These are phyloP conservation scores for Eimeria tenella DNA, from an alignment of 169 alveolate species.

Conservation along the genomic window DNA sequence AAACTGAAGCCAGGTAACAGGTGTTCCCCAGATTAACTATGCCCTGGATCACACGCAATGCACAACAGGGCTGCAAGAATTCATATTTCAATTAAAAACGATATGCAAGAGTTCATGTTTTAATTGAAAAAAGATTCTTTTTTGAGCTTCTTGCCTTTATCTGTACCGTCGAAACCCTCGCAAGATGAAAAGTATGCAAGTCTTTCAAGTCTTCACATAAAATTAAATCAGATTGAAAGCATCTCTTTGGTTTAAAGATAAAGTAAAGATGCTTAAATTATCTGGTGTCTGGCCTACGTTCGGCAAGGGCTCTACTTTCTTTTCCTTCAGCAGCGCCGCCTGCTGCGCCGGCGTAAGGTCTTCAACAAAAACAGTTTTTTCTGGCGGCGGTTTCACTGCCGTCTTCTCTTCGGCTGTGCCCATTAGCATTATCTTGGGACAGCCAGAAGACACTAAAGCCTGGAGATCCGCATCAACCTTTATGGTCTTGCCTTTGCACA, in stretches of 20 bases:
- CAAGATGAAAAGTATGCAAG: no score
- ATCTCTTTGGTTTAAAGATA: background rate
- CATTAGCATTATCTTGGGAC: conserved; percentile 89
- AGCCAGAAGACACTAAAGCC: conserved; percentile 82
- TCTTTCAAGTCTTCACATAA: background rate
- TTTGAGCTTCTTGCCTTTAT: no score
- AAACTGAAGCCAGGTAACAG: conserved; percentile 95
- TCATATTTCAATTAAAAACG: background rate
- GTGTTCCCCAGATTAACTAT: conserved; percentile 96
- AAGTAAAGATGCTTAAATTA: background rate
- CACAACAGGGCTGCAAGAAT: background rate
- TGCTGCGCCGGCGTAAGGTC: conserved; percentile 95
- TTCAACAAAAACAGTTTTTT: conserved; percentile 92
- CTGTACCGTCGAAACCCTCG: no score
- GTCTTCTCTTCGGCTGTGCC: conserved; percentile 93
- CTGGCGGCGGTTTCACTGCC: conserved; percentile 86
- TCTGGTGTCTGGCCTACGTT: conserved; percentile 77
- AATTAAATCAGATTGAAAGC: background rate
- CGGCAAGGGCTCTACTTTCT: conserved; percentile 90
- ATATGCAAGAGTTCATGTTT: background rate
- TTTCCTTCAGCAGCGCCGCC: conserved; percentile 90
- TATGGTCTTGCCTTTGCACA: conserved; percentile 90
- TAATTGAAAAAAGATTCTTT: no score
- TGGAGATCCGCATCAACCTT: conserved; percentile 89
- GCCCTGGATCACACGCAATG: conserved; percentile 85